phyloP scores from a whole-genome alignment of 352 stramenopile genomes.

The Globisporangium barbulae region DNA sequence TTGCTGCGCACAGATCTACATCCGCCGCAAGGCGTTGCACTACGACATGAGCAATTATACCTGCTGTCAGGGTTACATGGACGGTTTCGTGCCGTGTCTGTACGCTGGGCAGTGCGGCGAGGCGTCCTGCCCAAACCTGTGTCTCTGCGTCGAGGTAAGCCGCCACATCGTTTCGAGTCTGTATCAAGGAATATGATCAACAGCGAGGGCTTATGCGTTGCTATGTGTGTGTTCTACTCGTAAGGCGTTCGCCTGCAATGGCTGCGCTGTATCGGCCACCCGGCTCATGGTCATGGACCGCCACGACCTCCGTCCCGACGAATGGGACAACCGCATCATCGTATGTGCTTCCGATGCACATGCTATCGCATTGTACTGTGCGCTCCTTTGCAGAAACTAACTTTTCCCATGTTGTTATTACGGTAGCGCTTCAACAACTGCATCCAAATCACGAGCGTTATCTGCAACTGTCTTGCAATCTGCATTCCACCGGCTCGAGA shows the following conservation, averaged over 20 bases:
- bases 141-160: conserved; percentile 87
- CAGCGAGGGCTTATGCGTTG: background rate
- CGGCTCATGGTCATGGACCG: conserved; percentile 90
- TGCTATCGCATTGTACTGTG: background rate
- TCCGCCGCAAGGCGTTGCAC: conserved; percentile 90
- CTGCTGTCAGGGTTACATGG: conserved; percentile 93
- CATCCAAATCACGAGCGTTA: conserved; percentile 71
- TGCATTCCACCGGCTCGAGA: conserved; percentile 67
- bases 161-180: background rate
- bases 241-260: conserved; percentile 82
- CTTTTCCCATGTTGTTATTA: conserved; percentile 2
- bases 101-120: conserved; percentile 86
- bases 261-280: conserved; percentile 88
- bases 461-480: conserved; percentile 78
- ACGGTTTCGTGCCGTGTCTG: conserved; percentile 84
- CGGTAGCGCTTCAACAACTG: conserved; percentile 91
- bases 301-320: conserved; percentile 87
- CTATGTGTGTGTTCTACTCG: background rate
- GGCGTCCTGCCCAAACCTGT: conserved; percentile 80
- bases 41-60: conserved; percentile 91
- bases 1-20: conserved; percentile 88
- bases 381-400: background rate
- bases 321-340: conserved; percentile 94
- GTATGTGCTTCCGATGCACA: conserved; percentile 26
- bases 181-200: background rate